Percentiles rank a stretch among this genome's conserved stretches.
These are phyloP conservation scores for Pseudogymnoascus sp. DNA, from an alignment of 2,329 filamentous ascomycete genomes.

Conservation along the genomic window DNA sequence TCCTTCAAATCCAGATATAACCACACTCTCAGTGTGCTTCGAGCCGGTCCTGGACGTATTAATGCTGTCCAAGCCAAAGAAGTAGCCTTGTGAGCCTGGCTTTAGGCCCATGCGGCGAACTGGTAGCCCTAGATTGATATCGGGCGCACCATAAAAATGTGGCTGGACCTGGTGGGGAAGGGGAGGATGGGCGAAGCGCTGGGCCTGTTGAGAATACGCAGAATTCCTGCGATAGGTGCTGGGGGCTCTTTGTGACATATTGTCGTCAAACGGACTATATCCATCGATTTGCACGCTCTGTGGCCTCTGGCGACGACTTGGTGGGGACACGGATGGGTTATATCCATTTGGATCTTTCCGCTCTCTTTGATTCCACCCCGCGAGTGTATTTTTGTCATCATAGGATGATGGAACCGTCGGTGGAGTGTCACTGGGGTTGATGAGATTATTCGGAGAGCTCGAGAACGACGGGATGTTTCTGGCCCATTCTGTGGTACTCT, in stretches of 20 bases:
- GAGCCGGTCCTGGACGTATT: conserved; percentile 32
- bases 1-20: conserved; percentile 73
- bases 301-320: conserved; percentile 36
- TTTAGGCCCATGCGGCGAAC: conserved; percentile 46
- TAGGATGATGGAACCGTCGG: conserved; percentile 30
- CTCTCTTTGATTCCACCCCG: conserved; percentile 25
- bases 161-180: conserved; percentile 68
- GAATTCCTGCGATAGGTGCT: conserved; percentile 40
- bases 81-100: conserved; percentile 63
- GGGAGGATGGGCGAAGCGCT: conserved; percentile 49
- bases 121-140: conserved; percentile 55
- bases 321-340: conserved; percentile 27
- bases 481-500: conserved; percentile 37
- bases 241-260: conserved; percentile 37
- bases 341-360: conserved; percentile 20
- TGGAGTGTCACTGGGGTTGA: conserved; percentile 39
- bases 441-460: conserved; percentile 34
- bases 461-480: conserved; percentile 36
- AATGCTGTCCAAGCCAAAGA: conserved; percentile 73
- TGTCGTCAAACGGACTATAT: conserved; percentile 37
- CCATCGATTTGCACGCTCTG: conserved; percentile 44
- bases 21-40: conserved; percentile 48
- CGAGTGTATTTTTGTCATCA: conserved; percentile 24
- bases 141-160: conserved; percentile 69
- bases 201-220: conserved; percentile 43